These are phyloP conservation scores for Pueraria montana DNA, from an alignment of 306 rosid species.

Conservation along the genomic window DNA sequence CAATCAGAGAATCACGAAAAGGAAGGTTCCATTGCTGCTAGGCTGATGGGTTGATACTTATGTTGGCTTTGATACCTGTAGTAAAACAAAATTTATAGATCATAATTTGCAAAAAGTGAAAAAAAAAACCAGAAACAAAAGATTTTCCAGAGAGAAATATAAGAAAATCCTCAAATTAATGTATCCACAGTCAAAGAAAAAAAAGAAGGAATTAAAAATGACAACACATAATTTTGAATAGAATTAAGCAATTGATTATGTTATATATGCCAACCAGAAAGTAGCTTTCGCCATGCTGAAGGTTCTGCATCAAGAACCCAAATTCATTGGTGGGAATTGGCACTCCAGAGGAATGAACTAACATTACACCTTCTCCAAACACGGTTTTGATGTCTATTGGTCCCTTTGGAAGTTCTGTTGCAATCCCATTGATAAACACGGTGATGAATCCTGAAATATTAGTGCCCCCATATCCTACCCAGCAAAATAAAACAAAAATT, in stretches of 20 bases:
- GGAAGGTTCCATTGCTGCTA: conserved; percentile 47
- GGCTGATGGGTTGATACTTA: conserved; percentile 39
- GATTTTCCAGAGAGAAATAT: not conserved
- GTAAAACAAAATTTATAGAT: conserved; percentile 33
- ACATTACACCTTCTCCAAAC: conserved; percentile 74
- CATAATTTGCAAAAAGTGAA: not conserved
- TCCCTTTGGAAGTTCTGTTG: conserved; percentile 80
- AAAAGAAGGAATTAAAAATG: not conserved
- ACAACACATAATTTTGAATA: not conserved
- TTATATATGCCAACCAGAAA: conserved; percentile 66
- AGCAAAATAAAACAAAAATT: not conserved
- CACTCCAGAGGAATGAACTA: conserved; percentile 87
- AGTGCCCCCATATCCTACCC: conserved; percentile 32
- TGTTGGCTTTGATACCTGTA: conserved; percentile 65
- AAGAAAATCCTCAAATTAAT: not conserved
- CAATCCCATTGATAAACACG: conserved; percentile 85
- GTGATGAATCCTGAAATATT: conserved; percentile 64
- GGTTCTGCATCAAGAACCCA: conserved; percentile 69
- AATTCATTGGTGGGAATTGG: conserved; percentile 75
- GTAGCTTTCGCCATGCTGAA: conserved; percentile 91
- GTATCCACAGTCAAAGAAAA: not conserved
- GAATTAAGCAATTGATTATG: not conserved
- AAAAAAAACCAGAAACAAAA: not conserved
- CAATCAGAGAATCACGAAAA: conserved; percentile 23
- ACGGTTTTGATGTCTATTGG: conserved; percentile 68